These are phyloP conservation scores for Chlamydomonas eustigma DNA, from an alignment of 139 green algal genomes.

Conservation along the genomic window DNA sequence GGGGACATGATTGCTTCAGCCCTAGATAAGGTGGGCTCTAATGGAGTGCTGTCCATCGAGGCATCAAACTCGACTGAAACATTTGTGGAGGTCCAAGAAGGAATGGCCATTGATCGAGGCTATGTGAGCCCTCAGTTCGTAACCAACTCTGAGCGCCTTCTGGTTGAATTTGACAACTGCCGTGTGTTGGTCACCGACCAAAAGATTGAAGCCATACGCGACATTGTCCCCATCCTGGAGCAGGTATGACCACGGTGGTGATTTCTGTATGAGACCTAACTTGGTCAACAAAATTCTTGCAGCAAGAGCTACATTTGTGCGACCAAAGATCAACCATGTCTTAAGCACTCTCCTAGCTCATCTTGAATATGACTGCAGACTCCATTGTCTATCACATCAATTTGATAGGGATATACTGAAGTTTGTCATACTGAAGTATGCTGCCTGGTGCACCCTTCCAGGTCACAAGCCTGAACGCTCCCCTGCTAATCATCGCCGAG, in stretches of 20 bases:
- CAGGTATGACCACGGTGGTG: constrained; percentile 50
- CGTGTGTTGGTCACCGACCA: constrained; percentile 93
- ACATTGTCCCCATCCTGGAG: constrained; percentile 79
- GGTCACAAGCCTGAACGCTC: constrained; percentile 68
- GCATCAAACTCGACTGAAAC: constrained; percentile 56
- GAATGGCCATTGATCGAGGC: constrained; percentile 95
- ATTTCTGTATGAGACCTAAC: too few relatives aligned
- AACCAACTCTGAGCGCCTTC: constrained; percentile 87
- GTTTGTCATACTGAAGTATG: too few relatives aligned
- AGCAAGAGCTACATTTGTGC: too few relatives aligned
- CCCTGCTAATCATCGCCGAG: constrained; percentile 95
- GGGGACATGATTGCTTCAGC: constrained; percentile 93
- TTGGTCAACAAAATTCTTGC: too few relatives aligned
- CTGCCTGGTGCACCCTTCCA: too few relatives aligned
- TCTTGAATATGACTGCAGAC: too few relatives aligned
- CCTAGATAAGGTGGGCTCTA: constrained; percentile 79
- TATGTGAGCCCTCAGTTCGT: constrained; percentile 98
- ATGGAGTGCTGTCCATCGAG: constrained; percentile 96
- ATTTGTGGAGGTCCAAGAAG: constrained; percentile 76
- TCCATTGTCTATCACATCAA: too few relatives aligned
- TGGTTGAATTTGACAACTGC: constrained; percentile 89
- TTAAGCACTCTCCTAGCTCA: too few relatives aligned
- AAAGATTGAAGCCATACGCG: constrained; percentile 76
- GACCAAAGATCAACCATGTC: too few relatives aligned
- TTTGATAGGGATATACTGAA: too few relatives aligned